phyloP scores from a whole-genome alignment of 257 asterid genomes.

The Lantana camara region DNA sequence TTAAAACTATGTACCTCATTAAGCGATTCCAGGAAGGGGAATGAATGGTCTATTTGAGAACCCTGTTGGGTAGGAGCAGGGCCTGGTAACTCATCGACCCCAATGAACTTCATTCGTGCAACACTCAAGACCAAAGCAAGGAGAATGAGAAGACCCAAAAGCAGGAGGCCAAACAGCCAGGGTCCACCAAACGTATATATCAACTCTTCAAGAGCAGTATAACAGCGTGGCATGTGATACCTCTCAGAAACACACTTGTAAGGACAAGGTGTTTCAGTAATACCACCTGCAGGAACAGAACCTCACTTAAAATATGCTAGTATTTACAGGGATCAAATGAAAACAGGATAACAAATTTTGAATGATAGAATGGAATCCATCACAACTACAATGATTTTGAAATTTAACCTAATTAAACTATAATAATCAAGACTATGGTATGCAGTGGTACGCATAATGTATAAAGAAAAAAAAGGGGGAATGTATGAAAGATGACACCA shows the following conservation, averaged over 20 bases:
- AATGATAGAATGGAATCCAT: too few relatives aligned
- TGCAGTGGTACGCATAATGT: too few relatives aligned
- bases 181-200: constrained; percentile 99
- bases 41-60: constrained; percentile 95
- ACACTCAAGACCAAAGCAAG: constrained; percentile 96
- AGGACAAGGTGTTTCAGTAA: constrained; percentile 92
- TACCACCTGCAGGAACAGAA: constrained; percentile 70
- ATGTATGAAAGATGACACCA: constrained; percentile 20
- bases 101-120: constrained; percentile 94
- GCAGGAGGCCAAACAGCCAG: constrained; percentile 94
- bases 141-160: constrained; percentile 81
- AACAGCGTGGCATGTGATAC: constrained; percentile 96
- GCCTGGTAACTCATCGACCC: constrained; percentile 91
- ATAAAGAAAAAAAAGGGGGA: background rate
- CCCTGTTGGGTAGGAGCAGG: constrained; percentile 95
- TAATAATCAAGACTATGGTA: constrained; percentile 21
- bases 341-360: constrained; percentile 11
- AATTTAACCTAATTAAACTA: constrained; percentile 10
- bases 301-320: constrained; percentile 18
- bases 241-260: constrained; percentile 85
- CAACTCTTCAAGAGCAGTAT: constrained; percentile 96
- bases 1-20: constrained; percentile 64
- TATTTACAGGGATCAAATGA: constrained; percentile 5
- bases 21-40: constrained; percentile 96
- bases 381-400: too few relatives aligned